These are phyloP conservation scores for Fusarium acutatum DNA, from an alignment of 2,329 filamentous ascomycete genomes.

Conservation along the genomic window DNA sequence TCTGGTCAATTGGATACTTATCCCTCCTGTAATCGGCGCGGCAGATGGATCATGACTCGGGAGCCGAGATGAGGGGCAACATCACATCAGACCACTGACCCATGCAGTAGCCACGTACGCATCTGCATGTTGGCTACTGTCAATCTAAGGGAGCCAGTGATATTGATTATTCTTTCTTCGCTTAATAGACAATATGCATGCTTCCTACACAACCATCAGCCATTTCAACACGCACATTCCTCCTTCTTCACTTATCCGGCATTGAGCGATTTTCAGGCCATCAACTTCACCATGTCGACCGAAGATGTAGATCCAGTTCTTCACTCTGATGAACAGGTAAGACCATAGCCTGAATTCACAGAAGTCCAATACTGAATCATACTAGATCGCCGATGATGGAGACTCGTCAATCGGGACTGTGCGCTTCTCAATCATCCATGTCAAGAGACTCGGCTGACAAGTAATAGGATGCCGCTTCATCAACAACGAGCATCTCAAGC, in stretches of 20 bases:
- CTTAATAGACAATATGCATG: neutral
- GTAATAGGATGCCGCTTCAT: neutral
- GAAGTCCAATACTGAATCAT: accelerated
- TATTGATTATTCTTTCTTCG: accelerated
- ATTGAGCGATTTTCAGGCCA: neutral
- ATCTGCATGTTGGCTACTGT: neutral
- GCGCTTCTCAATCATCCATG: accelerated
- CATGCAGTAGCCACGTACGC: neutral
- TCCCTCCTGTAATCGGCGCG: too few species aligned
- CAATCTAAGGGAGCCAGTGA: neutral
- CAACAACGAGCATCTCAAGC: neutral
- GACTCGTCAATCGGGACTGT: neutral
- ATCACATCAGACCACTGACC: neutral
- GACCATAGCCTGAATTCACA: accelerated
- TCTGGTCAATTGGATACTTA: too few species aligned
- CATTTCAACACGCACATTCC: neutral
- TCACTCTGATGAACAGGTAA: neutral
- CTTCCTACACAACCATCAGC: accelerated
- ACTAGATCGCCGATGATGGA: accelerated
- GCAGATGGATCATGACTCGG: neutral
- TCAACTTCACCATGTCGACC: neutral
- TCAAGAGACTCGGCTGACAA: accelerated
- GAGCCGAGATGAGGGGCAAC: neutral
- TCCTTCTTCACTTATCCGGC: too few species aligned
- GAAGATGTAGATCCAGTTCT: neutral